Conservation (phyloP, 495 filamentous ascomycete genomes). For the Penicillium maclennaniae region DNA sequence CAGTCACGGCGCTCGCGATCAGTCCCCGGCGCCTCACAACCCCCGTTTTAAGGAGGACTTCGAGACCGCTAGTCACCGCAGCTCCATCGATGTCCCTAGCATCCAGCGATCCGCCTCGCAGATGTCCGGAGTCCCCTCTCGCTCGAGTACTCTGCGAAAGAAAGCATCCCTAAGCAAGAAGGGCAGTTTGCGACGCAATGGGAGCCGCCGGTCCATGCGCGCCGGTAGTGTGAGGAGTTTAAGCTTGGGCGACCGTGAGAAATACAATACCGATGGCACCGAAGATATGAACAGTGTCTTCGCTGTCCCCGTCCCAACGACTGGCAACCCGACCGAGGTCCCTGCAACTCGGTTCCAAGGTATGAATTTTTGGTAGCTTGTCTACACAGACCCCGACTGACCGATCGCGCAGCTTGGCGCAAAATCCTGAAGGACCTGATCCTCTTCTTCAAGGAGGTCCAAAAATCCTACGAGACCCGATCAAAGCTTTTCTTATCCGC, state of each 20-base stretch:
- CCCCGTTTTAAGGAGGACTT: conserved; percentile 67
- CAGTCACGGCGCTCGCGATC: conserved; percentile 38
- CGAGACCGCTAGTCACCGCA: conserved; percentile 62
- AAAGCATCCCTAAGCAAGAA: conserved; percentile 70
- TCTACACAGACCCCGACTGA: conserved; percentile 13
- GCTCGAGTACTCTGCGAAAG: conserved; percentile 82
- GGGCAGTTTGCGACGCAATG: conserved; percentile 72
- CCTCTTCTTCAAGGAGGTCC: conserved; percentile 89
- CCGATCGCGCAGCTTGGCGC: conserved; percentile 67
- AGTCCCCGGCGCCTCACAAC: conserved; percentile 44
- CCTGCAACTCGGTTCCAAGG: conserved; percentile 87
- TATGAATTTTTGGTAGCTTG: conserved; percentile 34
- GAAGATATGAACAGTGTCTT: conserved; percentile 82
- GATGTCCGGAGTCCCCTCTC: conserved; percentile 55
- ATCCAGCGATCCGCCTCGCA: conserved; percentile 50
- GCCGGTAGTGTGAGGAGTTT: conserved; percentile 79
- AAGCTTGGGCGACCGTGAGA: conserved; percentile 56
- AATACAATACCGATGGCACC: conserved; percentile 53
- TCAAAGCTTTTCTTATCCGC: conserved; percentile 80
- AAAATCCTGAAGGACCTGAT: conserved; percentile 95
- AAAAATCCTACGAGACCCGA: conserved; percentile 82
- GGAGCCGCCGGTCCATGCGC: conserved; percentile 68
- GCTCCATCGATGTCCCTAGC: conserved; percentile 50
- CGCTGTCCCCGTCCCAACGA: conserved; percentile 82
- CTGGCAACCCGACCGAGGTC: conserved; percentile 81